These are phyloP conservation scores for Microbotryum silenes-acaulis DNA, from an alignment of 1,284 basidiomycete genomes.

Conservation along the genomic window DNA sequence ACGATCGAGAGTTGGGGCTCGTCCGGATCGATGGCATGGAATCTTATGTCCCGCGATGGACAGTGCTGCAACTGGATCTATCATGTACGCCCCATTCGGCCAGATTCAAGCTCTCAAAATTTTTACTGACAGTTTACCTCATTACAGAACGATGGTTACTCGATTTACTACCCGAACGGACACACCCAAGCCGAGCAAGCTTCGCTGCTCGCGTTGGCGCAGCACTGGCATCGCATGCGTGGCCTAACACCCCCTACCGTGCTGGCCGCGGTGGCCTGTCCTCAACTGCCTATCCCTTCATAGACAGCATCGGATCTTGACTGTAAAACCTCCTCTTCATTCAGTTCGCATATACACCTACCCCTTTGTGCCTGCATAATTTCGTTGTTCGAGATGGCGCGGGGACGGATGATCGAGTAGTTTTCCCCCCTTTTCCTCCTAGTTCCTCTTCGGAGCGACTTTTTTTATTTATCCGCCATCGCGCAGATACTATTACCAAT, in stretches of 20 bases:
- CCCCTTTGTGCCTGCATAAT: too few relatives aligned
- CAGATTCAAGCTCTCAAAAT: too few relatives aligned
- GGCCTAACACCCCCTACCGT: constrained; percentile 17
- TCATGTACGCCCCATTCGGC: constrained; percentile 12
- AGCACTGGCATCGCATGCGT: constrained; percentile 31
- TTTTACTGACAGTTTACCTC: too few relatives aligned
- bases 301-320: too few relatives aligned
- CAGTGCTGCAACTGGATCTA: constrained; percentile 28
- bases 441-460: too few relatives aligned
- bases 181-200: not conserved
- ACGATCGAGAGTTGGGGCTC: constrained; percentile 14
- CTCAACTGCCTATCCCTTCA: constrained; percentile 9
- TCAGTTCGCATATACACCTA: too few relatives aligned
- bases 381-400: too few relatives aligned
- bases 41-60: constrained; percentile 13
- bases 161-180: constrained; percentile 33
- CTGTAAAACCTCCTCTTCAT: too few relatives aligned
- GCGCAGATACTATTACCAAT: too few relatives aligned
- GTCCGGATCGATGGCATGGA: constrained; percentile 32
- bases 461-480: too few relatives aligned
- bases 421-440: too few relatives aligned
- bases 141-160: constrained; percentile 34
- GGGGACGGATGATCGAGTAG: too few relatives aligned
- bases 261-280: constrained; percentile 30
- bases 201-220: not conserved